These are phyloP conservation scores for Vachellia pachyceras DNA, from an alignment of 306 rosid species.

Conservation along the genomic window DNA sequence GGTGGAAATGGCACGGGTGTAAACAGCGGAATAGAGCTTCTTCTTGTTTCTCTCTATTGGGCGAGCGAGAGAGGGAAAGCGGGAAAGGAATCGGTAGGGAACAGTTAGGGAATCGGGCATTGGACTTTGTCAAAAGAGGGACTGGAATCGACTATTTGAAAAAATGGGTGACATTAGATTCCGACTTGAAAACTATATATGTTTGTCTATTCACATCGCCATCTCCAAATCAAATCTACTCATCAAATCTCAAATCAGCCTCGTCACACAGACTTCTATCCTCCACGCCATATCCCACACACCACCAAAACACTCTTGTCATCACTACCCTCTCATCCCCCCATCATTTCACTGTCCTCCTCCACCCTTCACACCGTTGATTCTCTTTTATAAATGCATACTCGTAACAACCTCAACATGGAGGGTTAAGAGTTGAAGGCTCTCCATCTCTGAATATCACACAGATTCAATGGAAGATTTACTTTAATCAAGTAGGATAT, in stretches of 20 bases:
- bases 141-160: conserved; percentile 36
- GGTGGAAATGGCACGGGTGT: conserved; percentile 5
- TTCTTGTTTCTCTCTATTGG: too few species aligned
- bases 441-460: background rate
- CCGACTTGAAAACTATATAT: conserved; percentile 28
- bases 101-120: conserved; percentile 42
- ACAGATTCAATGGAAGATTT: background rate
- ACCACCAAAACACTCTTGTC: background rate
- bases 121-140: conserved; percentile 48
- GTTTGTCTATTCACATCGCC: conserved; percentile 39
- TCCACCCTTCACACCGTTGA: background rate
- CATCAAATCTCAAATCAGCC: conserved; percentile 19
- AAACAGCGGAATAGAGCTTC: background rate
- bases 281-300: conserved; percentile 9
- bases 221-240: conserved; percentile 30
- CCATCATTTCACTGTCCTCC: background rate
- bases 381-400: background rate
- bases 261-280: conserved; percentile 2
- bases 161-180: conserved; percentile 33
- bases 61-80: background rate
- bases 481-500: background rate
- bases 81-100: background rate
- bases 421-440: background rate
- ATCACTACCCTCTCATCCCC: background rate
- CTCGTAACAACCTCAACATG: too few species aligned